Percentiles rank a stretch among this genome's conserved stretches.
Evolutionary conservation across 148 eudicot species (phyloP).

Genomic region (Tetragonia tetragonoides): DNA sequence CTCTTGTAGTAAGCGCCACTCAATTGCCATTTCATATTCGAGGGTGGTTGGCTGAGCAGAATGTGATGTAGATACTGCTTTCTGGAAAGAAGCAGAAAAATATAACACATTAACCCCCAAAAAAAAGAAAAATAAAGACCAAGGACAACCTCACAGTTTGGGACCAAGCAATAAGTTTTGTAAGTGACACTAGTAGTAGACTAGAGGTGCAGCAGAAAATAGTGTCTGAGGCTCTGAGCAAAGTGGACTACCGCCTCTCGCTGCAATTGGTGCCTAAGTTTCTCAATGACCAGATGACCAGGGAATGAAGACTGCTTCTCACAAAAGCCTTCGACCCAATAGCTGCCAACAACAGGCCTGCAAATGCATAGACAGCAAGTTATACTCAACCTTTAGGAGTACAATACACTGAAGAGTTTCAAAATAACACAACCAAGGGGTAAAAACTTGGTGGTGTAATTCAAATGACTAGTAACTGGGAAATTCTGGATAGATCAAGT

Average conservation of each 20-base stretch:
- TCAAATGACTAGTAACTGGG: background rate
- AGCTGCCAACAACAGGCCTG: conserved; percentile 65
- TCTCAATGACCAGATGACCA: conserved; percentile 62
- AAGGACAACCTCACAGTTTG: background rate
- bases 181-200: background rate
- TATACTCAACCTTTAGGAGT: background rate
- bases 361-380: background rate
- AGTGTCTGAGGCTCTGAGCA: too few species aligned
- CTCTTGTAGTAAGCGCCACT: conserved; percentile 64
- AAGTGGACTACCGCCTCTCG: conserved; percentile 38
- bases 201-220: conserved; percentile 6
- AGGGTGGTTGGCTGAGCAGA: conserved; percentile 63
- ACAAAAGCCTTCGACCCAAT: conserved; percentile 24
- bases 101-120: background rate
- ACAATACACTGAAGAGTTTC: background rate
- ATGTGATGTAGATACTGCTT: conserved; percentile 84
- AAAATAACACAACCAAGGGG: background rate
- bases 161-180: background rate
- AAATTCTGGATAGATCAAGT: background rate
- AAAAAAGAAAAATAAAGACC: background rate
- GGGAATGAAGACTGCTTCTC: conserved; percentile 42
- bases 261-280: conserved; percentile 36
- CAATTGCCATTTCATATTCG: conserved; percentile 76
- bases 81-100: conserved; percentile 33
- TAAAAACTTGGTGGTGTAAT: background rate